Percentiles rank a stretch among this genome's conserved stretches.
Conservation (phyloP, 106 monocot genomes). For the Agapanthus africanus region DNA sequence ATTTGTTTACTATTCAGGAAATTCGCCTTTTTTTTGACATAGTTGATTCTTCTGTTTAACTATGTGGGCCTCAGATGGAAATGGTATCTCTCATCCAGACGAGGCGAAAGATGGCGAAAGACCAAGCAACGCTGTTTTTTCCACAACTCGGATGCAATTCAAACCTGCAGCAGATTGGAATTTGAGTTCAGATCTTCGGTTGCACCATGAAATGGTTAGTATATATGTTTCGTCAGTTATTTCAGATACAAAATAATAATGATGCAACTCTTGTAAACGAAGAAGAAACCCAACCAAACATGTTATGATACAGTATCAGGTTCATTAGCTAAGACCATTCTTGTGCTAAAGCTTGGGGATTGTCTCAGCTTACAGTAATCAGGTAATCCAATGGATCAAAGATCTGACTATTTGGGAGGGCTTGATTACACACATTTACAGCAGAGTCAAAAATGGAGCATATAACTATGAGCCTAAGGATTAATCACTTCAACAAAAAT, state of each 20-base stretch:
- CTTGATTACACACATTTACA: neutral
- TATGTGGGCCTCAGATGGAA: slow-evolving; percentile 1
- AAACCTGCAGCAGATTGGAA: neutral
- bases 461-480: neutral
- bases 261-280: neutral
- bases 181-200: slow-evolving; percentile 4
- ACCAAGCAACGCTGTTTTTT: neutral
- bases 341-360: neutral
- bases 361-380: neutral
- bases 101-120: neutral
- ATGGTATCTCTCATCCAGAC: neutral
- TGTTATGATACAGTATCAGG: neutral
- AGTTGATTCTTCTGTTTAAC: neutral
- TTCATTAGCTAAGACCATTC: neutral
- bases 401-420: neutral
- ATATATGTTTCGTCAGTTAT: neutral
- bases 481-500: too few relatives aligned
- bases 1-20: neutral
- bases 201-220: slow-evolving; percentile 4
- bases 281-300: neutral
- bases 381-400: neutral
- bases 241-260: neutral
- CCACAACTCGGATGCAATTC: slow-evolving; percentile 1
- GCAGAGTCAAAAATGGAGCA: neutral
- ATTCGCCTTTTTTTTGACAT: neutral